Evolutionary conservation across 116 monocot species (phyloP).

Genomic region (Thalassia testudinum): DNA sequence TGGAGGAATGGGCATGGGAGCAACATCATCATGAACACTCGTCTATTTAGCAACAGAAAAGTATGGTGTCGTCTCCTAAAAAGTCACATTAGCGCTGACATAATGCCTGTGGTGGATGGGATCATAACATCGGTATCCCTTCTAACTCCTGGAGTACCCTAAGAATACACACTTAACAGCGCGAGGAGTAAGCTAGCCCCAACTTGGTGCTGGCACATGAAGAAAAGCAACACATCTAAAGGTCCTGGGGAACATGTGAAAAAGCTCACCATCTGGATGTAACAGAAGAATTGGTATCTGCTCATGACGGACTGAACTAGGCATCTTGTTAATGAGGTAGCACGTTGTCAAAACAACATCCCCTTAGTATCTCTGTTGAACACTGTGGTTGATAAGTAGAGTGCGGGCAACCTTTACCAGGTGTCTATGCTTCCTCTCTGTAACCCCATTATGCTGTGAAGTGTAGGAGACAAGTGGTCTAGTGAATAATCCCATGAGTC

Average conservation of each 20-base stretch:
- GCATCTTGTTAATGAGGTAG: constrained; percentile 4
- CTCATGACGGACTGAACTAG: neutral
- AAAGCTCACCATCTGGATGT: neutral
- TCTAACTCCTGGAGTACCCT: constrained; percentile 2
- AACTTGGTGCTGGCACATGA: neutral
- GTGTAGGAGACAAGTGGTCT: neutral
- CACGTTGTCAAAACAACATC: constrained; percentile 4
- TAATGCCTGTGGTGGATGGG: neutral
- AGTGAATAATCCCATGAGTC: neutral
- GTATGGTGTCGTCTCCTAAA: no score
- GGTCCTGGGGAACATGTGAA: neutral
- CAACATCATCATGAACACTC: no score
- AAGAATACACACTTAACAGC: constrained; percentile 1
- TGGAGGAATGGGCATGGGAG: neutral
- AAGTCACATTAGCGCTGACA: neutral
- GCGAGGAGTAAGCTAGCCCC: neutral
- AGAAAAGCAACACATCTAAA: constrained; percentile 3
- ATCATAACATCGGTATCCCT: constrained; percentile 4
- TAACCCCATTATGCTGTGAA: constrained; percentile 4
- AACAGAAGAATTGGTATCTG: neutral
- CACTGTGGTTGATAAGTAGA: neutral
- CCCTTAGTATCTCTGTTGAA: neutral
- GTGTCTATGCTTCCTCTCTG: constrained; percentile 5
- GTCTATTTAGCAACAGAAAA: no score
- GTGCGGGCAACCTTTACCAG: neutral